A percentile compares a stretch with the other conserved stretches of the same genome.
These are phyloP conservation scores for Mrakia frigida DNA, from an alignment of 768 basidiomycete genomes.

Conservation along the genomic window DNA sequence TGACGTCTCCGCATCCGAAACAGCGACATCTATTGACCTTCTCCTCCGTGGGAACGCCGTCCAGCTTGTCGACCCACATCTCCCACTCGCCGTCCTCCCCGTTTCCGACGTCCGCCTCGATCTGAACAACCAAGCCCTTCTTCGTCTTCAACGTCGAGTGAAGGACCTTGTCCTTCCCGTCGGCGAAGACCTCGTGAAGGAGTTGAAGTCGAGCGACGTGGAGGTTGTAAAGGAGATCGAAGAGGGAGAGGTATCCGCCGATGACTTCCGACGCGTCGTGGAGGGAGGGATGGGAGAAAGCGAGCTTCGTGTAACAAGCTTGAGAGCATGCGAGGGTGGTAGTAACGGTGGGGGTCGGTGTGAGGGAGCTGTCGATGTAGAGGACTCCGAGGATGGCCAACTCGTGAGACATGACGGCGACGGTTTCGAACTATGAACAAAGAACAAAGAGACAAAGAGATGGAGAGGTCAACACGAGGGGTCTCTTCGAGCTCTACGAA, in stretches of 20 bases:
- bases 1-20: background rate
- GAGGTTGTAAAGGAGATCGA: background rate
- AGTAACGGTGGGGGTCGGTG: background rate
- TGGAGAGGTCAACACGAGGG: background rate
- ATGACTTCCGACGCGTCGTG: background rate
- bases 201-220: background rate
- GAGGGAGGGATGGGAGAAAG: background rate
- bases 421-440: too few relatives aligned
- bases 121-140: background rate
- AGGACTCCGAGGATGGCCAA: too few relatives aligned
- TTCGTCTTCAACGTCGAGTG: background rate
- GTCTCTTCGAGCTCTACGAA: background rate
- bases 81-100: background rate
- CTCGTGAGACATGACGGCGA: too few relatives aligned
- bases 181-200: slow-evolving; percentile 94
- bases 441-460: background rate
- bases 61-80: too few relatives aligned
- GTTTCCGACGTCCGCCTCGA: background rate
- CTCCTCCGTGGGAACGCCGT: background rate
- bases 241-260: background rate
- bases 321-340: background rate
- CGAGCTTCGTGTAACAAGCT: background rate
- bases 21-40: background rate
- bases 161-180: slow-evolving; percentile 67
- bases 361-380: background rate